phyloP scores from a whole-genome alignment of 129 eudicot species.

The carrot (Daucus carota) region DNA sequence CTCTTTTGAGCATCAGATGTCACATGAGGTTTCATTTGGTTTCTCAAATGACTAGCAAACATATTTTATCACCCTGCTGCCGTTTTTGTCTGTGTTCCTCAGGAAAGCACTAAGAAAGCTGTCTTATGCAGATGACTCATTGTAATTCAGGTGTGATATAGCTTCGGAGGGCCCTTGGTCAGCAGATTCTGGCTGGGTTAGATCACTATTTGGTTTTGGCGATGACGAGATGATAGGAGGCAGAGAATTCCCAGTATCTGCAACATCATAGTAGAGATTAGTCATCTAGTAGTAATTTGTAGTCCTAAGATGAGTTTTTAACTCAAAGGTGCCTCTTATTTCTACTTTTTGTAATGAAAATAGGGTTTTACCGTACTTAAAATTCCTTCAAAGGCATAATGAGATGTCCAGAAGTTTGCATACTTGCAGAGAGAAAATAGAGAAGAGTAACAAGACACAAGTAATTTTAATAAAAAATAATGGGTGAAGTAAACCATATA shows the following conservation, averaged over 20 bases:
- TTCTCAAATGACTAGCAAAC: background rate
- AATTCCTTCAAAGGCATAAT: background rate
- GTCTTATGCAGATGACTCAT: background rate
- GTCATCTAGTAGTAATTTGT: background rate
- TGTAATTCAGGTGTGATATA: background rate
- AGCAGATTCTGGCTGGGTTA: background rate
- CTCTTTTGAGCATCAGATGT: background rate
- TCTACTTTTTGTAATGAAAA: background rate
- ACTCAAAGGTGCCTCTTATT: background rate
- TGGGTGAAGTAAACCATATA: background rate
- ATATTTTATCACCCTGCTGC: background rate
- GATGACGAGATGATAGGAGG: background rate
- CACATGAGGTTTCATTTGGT: too few relatives aligned
- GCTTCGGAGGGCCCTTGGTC: background rate
- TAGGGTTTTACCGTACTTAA: background rate
- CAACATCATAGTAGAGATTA: background rate
- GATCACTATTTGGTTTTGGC: slow-evolving; percentile 2
- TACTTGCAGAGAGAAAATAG: background rate
- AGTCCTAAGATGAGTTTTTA: background rate
- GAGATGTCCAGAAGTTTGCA: background rate
- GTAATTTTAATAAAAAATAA: background rate
- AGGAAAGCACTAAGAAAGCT: background rate
- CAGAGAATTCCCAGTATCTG: slow-evolving; percentile 8
- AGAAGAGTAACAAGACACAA: background rate
- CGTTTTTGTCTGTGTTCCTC: background rate